A percentile compares a stretch with the other conserved stretches of the same genome.
phyloP scores from a whole-genome alignment of 306 rosid genomes.

The Carpinus viminea region DNA sequence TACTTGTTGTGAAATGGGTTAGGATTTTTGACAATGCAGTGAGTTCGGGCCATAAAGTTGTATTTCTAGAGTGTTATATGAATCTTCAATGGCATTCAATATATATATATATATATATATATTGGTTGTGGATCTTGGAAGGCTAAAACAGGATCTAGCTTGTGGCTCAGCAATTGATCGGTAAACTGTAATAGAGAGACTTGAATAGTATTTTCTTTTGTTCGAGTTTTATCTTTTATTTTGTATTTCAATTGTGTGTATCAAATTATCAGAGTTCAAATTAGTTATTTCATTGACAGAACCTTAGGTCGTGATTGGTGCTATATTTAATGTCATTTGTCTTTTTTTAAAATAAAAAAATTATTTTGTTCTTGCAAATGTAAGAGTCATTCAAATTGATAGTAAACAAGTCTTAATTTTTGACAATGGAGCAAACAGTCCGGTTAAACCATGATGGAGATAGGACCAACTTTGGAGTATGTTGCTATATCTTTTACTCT shows the following conservation, averaged over 20 bases:
- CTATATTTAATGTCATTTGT: neutral
- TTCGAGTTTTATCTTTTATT: neutral
- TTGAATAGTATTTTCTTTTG: neutral
- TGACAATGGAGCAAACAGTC: neutral
- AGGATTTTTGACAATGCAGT: conserved; percentile 2
- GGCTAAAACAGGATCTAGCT: conserved; percentile 2
- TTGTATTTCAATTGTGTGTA: neutral
- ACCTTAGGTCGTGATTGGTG: neutral
- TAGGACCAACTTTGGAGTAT: too few species aligned
- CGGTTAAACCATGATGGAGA: neutral
- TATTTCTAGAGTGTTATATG: neutral
- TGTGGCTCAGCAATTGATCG: conserved; percentile 30
- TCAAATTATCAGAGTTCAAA: neutral
- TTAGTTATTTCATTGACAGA: neutral
- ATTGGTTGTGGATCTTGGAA: neutral
- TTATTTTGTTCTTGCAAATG: neutral
- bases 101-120: neutral
- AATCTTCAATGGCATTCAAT: neutral
- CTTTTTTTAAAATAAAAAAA: too few species aligned
- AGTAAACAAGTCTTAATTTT: neutral
- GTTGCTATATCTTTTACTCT: too few species aligned
- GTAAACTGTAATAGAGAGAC: conserved; percentile 37
- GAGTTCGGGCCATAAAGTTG: neutral
- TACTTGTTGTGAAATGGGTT: neutral
- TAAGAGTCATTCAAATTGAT: neutral